phyloP scores from a whole-genome alignment of 805 yeast genomes.

The Tetrapisispora fleetii region DNA sequence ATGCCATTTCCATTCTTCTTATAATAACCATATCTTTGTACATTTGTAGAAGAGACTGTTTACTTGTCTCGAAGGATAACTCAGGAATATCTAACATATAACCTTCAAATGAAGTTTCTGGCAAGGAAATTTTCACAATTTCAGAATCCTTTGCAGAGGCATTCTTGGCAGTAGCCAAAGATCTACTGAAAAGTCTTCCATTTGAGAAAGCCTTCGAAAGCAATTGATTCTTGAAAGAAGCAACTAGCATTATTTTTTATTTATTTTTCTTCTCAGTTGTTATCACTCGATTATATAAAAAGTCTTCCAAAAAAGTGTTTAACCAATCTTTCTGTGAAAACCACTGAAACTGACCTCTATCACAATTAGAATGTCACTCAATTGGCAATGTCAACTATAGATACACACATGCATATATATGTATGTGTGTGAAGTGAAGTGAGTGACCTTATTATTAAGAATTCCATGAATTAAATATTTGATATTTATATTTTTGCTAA shows the following conservation, averaged over 20 bases:
- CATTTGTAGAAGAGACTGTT: conserved; percentile 76
- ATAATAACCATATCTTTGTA: conserved; percentile 91
- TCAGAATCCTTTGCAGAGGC: conserved; percentile 14
- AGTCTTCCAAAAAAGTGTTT: too few species aligned
- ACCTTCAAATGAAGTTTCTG: conserved; percentile 75
- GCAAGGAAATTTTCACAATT: conserved; percentile 46
- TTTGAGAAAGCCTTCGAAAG: neutral
- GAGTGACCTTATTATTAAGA: too few species aligned
- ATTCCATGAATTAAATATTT: neutral
- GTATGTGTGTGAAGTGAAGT: too few species aligned
- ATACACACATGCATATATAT: too few species aligned
- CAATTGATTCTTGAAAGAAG: conserved; percentile 3
- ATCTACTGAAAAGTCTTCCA: conserved; percentile 4
- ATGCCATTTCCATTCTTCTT: conserved; percentile 98
- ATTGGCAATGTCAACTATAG: too few species aligned
- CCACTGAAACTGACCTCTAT: too few species aligned
- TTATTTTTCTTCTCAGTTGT: too few species aligned
- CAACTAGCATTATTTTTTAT: conserved; percentile 2
- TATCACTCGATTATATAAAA: too few species aligned
- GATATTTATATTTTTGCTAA: too few species aligned
- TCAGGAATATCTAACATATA: conserved; percentile 71
- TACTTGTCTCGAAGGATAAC: conserved; percentile 66
- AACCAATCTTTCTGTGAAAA: too few species aligned
- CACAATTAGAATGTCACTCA: too few species aligned
- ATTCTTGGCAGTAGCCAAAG: conserved; percentile 12